These are phyloP conservation scores for Paracoccidioides lutzii DNA, from an alignment of 2,329 filamentous ascomycete genomes.

Conservation along the genomic window DNA sequence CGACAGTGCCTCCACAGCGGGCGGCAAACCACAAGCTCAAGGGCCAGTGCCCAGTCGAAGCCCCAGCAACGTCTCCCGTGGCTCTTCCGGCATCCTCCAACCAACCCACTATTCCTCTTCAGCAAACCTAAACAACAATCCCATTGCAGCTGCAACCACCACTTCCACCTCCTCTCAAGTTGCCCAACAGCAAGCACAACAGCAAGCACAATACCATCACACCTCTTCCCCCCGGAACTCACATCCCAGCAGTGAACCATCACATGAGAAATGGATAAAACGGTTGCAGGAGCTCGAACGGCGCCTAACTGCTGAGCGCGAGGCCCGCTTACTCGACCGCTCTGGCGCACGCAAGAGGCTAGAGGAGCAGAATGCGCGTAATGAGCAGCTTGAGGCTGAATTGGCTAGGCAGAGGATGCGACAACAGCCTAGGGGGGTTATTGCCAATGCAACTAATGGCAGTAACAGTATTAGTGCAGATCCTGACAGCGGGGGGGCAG, in stretches of 20 bases:
- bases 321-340: constrained; percentile 72
- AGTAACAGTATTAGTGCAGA: background rate
- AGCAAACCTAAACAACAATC: constrained; percentile 19
- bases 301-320: constrained; percentile 77
- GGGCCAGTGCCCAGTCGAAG: constrained; percentile 17
- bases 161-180: background rate
- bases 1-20: constrained; percentile 21
- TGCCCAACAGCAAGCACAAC: background rate
- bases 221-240: background rate
- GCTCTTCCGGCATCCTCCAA: constrained; percentile 23
- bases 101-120: constrained; percentile 21
- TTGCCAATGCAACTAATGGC: background rate
- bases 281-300: constrained; percentile 76
- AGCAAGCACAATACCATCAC: constrained; percentile 1
- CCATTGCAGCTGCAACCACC: background rate
- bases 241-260: constrained; percentile 16
- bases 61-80: constrained; percentile 15
- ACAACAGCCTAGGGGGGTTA: background rate
- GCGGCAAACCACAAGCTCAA: constrained; percentile 14
- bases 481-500: background rate
- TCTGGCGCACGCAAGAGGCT: constrained; percentile 69
- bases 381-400: constrained; percentile 54
- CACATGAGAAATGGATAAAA: constrained; percentile 70
- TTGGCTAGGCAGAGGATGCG: constrained; percentile 33
- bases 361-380: constrained; percentile 61